Percentiles rank a stretch among this genome's conserved stretches.
These are phyloP conservation scores for Colletotrichum sp. DNA, from an alignment of 2,329 filamentous ascomycete genomes.

Conservation along the genomic window DNA sequence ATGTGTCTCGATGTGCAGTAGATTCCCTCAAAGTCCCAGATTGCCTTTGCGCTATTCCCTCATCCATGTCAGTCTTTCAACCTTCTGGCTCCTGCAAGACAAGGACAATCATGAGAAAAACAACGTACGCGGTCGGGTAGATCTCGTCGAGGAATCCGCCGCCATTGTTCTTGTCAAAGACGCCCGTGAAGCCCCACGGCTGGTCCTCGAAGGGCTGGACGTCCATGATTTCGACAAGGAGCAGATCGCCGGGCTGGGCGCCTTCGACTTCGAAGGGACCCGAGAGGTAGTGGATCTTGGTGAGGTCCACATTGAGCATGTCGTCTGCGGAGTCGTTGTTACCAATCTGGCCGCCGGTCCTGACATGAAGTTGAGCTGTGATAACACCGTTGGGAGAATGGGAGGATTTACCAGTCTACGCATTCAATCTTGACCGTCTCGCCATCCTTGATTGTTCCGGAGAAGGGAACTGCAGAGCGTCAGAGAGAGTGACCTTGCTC, in stretches of 20 bases:
- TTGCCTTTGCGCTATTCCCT: slow-evolving; percentile 55
- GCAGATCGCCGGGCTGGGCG: slow-evolving; percentile 82
- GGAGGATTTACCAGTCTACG: slow-evolving; percentile 69
- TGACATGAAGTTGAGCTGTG: slow-evolving; percentile 28
- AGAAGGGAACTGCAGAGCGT: slow-evolving; percentile 67
- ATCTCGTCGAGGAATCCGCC: slow-evolving; percentile 89
- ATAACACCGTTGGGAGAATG: slow-evolving; percentile 25
- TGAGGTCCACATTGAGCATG: slow-evolving; percentile 82
- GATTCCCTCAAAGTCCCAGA: slow-evolving; percentile 63
- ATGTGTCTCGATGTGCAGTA: slow-evolving; percentile 86
- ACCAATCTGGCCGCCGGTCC: slow-evolving; percentile 79
- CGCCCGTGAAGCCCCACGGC: slow-evolving; percentile 89
- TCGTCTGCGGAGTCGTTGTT: slow-evolving; percentile 94
- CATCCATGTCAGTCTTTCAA: background rate
- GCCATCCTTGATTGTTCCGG: slow-evolving; percentile 75
- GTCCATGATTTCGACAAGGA: slow-evolving; percentile 90
- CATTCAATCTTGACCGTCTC: slow-evolving; percentile 96
- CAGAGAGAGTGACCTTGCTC: background rate
- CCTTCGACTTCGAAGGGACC: slow-evolving; percentile 88
- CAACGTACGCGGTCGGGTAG: slow-evolving; percentile 77
- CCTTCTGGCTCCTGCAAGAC: background rate
- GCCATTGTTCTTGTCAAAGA: slow-evolving; percentile 82
- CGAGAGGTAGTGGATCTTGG: slow-evolving; percentile 83
- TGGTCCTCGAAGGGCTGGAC: slow-evolving; percentile 86
- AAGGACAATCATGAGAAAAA: background rate